Percentiles rank a stretch among this genome's conserved stretches.
Conservation (phyloP, 2,329 filamentous ascomycete species). For the Zasmidium citrigriseum region DNA sequence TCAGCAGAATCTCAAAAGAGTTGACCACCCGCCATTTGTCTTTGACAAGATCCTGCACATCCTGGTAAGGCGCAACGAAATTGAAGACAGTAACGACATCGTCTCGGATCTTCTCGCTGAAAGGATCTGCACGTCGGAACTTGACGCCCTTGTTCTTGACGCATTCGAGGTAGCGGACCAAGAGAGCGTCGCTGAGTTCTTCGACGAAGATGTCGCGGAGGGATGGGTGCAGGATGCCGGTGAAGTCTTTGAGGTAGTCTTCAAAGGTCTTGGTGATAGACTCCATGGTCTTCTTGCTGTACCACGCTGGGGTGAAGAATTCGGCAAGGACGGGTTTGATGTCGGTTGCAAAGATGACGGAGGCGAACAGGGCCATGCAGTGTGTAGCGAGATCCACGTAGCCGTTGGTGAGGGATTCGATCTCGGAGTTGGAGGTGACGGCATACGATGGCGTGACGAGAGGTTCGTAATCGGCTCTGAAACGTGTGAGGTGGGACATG, state of each 20-base stretch:
- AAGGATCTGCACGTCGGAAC: conserved; percentile 83
- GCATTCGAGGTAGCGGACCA: conserved; percentile 78
- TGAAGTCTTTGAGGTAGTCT: conserved; percentile 87
- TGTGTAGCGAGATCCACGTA: conserved; percentile 95
- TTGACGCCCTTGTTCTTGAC: conserved; percentile 89
- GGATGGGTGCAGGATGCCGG: conserved; percentile 78
- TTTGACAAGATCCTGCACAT: conserved; percentile 75
- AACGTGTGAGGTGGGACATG: conserved; percentile 80
- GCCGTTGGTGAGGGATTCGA: conserved; percentile 76
- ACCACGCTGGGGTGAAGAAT: conserved; percentile 92
- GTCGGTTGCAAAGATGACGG: conserved; percentile 86
- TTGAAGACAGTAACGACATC: conserved; percentile 88
- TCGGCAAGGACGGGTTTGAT: conserved; percentile 74
- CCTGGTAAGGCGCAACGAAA: conserved; percentile 72
- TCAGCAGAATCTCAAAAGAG: conserved; percentile 76
- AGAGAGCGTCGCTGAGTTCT: conserved; percentile 87
- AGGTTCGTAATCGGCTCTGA: conserved; percentile 79
- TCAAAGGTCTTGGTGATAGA: conserved; percentile 94
- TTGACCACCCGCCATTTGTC: conserved; percentile 91
- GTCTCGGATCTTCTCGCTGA: conserved; percentile 89
- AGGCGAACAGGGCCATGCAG: conserved; percentile 84
- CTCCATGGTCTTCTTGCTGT: conserved; percentile 80
- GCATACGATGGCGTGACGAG: conserved; percentile 80
- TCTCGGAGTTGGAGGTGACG: conserved; percentile 68
- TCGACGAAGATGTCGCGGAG: conserved; percentile 90